Evolutionary conservation across 306 rosid species (phyloP), one percentile per base, ranked within the genome.

Genomic region (Cucurbita maxima): DNA sequence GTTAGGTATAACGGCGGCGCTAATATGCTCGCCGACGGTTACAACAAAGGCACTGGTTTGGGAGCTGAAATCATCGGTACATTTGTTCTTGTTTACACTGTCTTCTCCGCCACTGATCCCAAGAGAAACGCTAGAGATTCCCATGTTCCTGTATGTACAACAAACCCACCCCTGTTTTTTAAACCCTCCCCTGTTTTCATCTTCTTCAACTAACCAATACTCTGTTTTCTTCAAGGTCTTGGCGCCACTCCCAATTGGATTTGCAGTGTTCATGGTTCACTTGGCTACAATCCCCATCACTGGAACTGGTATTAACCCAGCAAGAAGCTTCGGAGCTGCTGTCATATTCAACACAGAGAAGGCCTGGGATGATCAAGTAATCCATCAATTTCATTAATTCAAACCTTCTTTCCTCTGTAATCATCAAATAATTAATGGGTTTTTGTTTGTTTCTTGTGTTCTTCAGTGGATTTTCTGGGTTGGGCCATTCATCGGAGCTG

Each of bases 241-340:
- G 86, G 98, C 98, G n/a, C 98, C 98, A 56, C 95, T 92, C 18
- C 98, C 98, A 1, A 92, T 92, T 75, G 98, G 98, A 9, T 92
- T 92, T 57, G 98, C 98, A 20, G 98, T 92, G 57, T 92, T 92
- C 90, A 92, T 92, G 87, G 98, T 92, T 76, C 98, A 92, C 80
- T 83, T 92, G 83, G 98, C 93, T 13, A 92, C 98, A 30, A 92
- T 92, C 67, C 98, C 96, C 34, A 82, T 92, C 38, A 92, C 98
- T 1, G 98, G 98, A 0, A 92, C 98, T 30, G 98, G 98, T 5
- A 92, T 92, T 72, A 92, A 92, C 90, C 98, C 98, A 0, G 98
- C 98, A 3, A 92, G 98, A 59, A 92, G 98, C 66, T 88, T 92
- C 3, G 98, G 98, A 51, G 96, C 98, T 1, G 98, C 98, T 60